Conservation (phyloP, 345 rosid genomes). For the Melaleuca quinquenervia region DNA sequence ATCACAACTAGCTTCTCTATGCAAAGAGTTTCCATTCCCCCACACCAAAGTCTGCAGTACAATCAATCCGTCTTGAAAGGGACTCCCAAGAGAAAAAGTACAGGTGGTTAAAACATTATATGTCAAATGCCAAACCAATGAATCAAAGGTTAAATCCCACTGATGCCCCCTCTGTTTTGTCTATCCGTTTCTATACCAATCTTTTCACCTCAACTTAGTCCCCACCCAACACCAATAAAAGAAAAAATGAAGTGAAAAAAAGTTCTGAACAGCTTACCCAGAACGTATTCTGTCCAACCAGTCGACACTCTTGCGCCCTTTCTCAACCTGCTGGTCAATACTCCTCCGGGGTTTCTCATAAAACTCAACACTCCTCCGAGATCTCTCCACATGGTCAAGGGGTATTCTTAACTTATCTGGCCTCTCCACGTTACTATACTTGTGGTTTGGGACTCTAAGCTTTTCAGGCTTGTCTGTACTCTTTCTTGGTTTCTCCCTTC, state of each 20-base stretch:
- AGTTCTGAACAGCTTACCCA: neutral
- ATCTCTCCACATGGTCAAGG: slow-evolving; percentile 71
- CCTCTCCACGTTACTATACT: slow-evolving; percentile 44
- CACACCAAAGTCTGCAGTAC: neutral
- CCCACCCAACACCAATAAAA: neutral
- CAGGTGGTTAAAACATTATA: neutral
- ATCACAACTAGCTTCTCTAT: neutral
- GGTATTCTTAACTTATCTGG: slow-evolving; percentile 43
- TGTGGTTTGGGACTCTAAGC: slow-evolving; percentile 50
- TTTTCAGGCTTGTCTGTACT: slow-evolving; percentile 42
- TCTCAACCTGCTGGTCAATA: slow-evolving; percentile 48
- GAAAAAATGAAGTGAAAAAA: neutral
- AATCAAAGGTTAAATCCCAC: neutral
- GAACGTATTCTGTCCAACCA: slow-evolving; percentile 43
- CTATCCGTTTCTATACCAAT: slow-evolving; percentile 1
- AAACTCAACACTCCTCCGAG: slow-evolving; percentile 88
- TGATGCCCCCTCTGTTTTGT: neutral
- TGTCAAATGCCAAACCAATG: neutral
- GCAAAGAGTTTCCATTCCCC: neutral
- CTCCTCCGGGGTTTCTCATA: slow-evolving; percentile 59
- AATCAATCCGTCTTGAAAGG: neutral
- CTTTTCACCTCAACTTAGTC: neutral
- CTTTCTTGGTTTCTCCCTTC: slow-evolving; percentile 61
- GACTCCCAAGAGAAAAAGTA: neutral
- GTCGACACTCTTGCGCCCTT: slow-evolving; percentile 79